Percentiles rank a stretch among this genome's conserved stretches.
phyloP scores from a whole-genome alignment of 2,329 filamentous ascomycete genomes.

The Paecilomyces dactylethromorphus region DNA sequence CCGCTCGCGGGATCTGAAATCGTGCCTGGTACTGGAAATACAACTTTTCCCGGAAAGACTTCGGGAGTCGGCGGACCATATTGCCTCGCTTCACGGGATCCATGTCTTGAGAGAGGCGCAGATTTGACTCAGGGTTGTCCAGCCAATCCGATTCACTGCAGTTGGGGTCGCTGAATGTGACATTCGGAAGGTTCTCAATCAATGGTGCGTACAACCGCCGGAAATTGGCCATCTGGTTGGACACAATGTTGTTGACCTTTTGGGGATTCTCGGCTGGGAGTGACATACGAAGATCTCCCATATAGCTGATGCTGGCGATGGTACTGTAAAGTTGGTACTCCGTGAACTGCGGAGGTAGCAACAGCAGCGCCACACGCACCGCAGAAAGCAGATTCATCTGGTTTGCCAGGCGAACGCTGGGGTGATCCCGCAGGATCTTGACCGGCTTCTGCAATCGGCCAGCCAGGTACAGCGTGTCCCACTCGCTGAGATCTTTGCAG shows the following conservation, averaged over 20 bases:
- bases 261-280: constrained; percentile 82
- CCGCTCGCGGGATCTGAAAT: constrained; percentile 72
- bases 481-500: constrained; percentile 76
- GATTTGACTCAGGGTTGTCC: constrained; percentile 56
- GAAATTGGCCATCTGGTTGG: constrained; percentile 86
- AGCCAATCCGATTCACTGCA: constrained; percentile 57
- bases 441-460: constrained; percentile 94
- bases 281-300: constrained; percentile 93
- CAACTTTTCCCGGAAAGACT: constrained; percentile 76
- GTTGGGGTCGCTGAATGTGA: constrained; percentile 64
- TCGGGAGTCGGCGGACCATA: constrained; percentile 89
- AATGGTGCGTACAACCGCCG: constrained; percentile 84
- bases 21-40: constrained; percentile 95
- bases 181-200: constrained; percentile 83
- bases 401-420: constrained; percentile 85
- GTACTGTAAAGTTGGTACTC: constrained; percentile 84
- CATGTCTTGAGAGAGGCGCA: constrained; percentile 80
- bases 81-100: constrained; percentile 84
- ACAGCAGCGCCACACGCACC: constrained; percentile 77
- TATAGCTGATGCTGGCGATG: constrained; percentile 87
- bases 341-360: constrained; percentile 77
- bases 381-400: constrained; percentile 93
- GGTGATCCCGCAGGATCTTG: constrained; percentile 93
- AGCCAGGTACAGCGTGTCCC: constrained; percentile 94
- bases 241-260: constrained; percentile 92